phyloP scores from a whole-genome alignment of 805 yeast genomes.

The Lipomyces starkeyi region DNA sequence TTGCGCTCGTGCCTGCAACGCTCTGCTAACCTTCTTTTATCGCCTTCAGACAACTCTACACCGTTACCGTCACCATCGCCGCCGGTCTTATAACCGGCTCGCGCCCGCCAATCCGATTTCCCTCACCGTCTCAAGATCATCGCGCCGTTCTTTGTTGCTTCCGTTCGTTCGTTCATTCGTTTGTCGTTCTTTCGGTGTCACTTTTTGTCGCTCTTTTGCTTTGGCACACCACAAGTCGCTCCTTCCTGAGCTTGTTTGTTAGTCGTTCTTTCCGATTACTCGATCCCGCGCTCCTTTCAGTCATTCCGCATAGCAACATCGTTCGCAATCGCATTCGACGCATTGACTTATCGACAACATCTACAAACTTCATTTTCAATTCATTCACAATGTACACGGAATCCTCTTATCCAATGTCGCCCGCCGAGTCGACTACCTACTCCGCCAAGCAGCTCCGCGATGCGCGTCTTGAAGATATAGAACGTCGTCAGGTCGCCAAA shows the following conservation, averaged over 20 bases:
- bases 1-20: neutral
- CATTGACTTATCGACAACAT: neutral
- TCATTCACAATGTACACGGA: slow-evolving; percentile 11
- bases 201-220: neutral
- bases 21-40: neutral
- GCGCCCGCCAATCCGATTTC: neutral
- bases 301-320: neutral
- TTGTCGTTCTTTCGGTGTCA: slow-evolving; percentile 1
- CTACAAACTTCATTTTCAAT: neutral
- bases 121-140: neutral
- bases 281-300: neutral
- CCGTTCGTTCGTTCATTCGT: slow-evolving; percentile 11
- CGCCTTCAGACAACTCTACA: neutral
- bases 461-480: slow-evolving; percentile 34
- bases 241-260: slow-evolving; percentile 37
- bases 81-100: neutral
- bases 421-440: slow-evolving; percentile 32
- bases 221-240: slow-evolving; percentile 33
- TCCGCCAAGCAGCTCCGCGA: slow-evolving; percentile 30
- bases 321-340: slow-evolving; percentile 5
- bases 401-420: slow-evolving; percentile 25
- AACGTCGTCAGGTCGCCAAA: slow-evolving; percentile 32
- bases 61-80: neutral
- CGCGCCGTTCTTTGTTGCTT: slow-evolving; percentile 6
- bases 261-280: slow-evolving; percentile 15